Conservation (phyloP, 352 stramenopile species). For the Globisporangium nagaii region DNA sequence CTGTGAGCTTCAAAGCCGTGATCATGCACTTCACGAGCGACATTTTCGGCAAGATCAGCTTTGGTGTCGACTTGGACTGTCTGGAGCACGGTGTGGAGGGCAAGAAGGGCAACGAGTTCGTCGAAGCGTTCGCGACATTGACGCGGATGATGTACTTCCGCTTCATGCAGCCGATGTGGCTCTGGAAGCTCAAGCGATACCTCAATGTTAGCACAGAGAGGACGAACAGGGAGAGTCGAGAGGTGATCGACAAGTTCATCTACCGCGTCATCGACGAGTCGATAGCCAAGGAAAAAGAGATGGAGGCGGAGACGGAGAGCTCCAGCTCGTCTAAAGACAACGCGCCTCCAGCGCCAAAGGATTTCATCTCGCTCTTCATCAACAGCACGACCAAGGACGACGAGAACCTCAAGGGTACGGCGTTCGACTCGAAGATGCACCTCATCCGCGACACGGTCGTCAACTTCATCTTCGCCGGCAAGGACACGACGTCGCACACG, state of each 20-base stretch:
- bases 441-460: constrained; percentile 58
- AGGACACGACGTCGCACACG: constrained; percentile 65
- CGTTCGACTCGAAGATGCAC: not conserved
- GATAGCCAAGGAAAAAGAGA: not conserved
- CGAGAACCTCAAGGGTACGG: constrained; percentile 17
- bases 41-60: constrained; percentile 66
- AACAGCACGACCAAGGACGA: constrained; percentile 17
- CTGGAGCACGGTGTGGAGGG: not conserved
- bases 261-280: constrained; percentile 4
- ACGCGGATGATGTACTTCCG: constrained; percentile 29
- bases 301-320: not conserved
- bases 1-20: constrained; percentile 20
- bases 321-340: not conserved
- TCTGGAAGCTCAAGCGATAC: constrained; percentile 41
- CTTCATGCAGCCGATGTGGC: constrained; percentile 34
- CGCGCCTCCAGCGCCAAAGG: not conserved
- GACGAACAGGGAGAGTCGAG: constrained; percentile 23
- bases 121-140: not conserved
- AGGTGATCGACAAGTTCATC: constrained; percentile 27
- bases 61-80: constrained; percentile 45
- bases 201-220: constrained; percentile 30
- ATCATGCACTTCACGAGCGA: constrained; percentile 62
- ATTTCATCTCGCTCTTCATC: constrained; percentile 49
- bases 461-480: constrained; percentile 72
- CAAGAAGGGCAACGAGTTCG: not conserved